A percentile compares a stretch with the other conserved stretches of the same genome.
These are phyloP conservation scores for Suillus paluster DNA, from an alignment of 768 basidiomycete species.

Conservation along the genomic window DNA sequence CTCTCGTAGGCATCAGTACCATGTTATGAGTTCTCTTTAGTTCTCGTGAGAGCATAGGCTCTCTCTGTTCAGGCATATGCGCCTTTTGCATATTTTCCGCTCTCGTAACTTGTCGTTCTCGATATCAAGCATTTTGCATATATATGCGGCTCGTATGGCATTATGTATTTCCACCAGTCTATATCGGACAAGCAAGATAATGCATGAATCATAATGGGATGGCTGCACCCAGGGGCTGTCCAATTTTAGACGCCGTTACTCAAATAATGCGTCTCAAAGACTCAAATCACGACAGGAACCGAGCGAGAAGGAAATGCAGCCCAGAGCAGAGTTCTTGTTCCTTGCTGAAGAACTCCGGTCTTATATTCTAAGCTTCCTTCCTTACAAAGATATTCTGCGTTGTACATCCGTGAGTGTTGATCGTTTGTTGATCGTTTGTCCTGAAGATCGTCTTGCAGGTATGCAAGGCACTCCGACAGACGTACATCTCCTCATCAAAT, in stretches of 20 bases:
- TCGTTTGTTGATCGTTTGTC: background rate
- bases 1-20: background rate
- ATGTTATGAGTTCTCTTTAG: background rate
- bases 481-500: background rate
- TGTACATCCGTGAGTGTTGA: background rate
- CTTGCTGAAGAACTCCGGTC: background rate
- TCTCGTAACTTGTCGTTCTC: background rate
- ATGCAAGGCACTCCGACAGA: background rate
- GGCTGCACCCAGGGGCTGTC: background rate
- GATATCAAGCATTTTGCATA: background rate
- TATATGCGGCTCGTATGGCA: background rate
- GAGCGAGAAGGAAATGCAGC: too few species aligned
- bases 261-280: too few species aligned
- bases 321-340: too few species aligned
- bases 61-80: background rate
- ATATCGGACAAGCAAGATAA: too few species aligned
- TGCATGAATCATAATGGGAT: too few species aligned
- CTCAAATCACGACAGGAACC: too few species aligned
- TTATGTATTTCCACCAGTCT: background rate
- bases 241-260: background rate
- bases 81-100: background rate
- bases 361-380: background rate
- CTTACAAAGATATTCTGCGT: slow-evolving; percentile 4
- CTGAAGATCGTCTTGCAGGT: background rate
- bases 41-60: background rate